Base-by-base conservation (phyloP, 2,329 filamentous ascomycete genomes). In the Apiospora kogelbergensis region DNA sequence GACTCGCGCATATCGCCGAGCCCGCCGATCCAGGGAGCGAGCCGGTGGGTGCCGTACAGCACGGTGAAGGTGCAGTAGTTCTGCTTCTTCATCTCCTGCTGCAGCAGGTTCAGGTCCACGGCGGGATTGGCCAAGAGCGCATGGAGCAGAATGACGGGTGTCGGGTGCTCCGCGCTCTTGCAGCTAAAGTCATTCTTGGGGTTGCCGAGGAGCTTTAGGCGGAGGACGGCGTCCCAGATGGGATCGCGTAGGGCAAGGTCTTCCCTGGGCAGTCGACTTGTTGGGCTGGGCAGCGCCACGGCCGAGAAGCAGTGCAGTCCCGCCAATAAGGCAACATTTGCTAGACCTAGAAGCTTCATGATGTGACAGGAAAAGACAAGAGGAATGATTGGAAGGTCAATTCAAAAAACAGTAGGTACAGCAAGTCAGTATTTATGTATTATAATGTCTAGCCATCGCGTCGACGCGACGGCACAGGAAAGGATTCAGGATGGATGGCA, bases 101-200 rank as follows among this genome's bases (percentile, higher is more conserved):
- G 75, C 11, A 77, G 69, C 45, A 72, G 68, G 69, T 76, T 75
- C 20, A 76, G 73, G 67, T 76, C 73, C n/a, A 72, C 69, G 3
- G 76, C 68, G 60, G 72, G 72, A 68, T 71, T 69, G 11, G 74
- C 72, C 4, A 72, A 73, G 9, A 77, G 73, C 6, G 75, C 75
- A 72, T 88, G 86, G 75, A 90, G 71, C 68, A 89, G 72, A 78
- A 82, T 66, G 76, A 88, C 73, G 81, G 87, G 71, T 41, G 74
- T 75, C 26, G 69, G 72, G n/a, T 74, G 48, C 6, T 33, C 48
- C 13, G 48, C 48, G 20, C 72, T 72, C 33, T 63, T 63, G 70
- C 74, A 78, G 65, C 71, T 63, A 70, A 74, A 76, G 71, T 76
- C 60, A 63, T 76, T 76, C 24, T 53, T 53, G 4, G 48, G 48